Percentiles rank a stretch among this genome's conserved stretches.
These are phyloP conservation scores for Chaetomium sp. DNA, from an alignment of 2,329 filamentous ascomycete species.

Conservation along the genomic window DNA sequence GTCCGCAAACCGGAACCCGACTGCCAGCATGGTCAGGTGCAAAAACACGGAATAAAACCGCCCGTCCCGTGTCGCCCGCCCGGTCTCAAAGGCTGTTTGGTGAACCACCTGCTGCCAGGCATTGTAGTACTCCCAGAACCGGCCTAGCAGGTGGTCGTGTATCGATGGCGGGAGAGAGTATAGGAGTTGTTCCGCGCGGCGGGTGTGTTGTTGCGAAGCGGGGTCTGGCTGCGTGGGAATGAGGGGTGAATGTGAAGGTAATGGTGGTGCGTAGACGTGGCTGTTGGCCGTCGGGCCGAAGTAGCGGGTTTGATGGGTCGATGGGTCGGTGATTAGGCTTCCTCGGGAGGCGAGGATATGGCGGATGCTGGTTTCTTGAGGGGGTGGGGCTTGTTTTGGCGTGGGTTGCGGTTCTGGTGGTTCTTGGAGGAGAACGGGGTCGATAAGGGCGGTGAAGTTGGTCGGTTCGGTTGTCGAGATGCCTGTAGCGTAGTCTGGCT, in stretches of 20 bases:
- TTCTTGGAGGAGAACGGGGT: conserved; percentile 28
- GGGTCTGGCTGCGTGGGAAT: conserved; percentile 29
- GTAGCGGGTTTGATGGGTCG: conserved; percentile 44
- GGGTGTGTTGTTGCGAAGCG: conserved; percentile 31
- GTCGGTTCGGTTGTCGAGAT: conserved; percentile 19
- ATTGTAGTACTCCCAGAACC: conserved; percentile 49
- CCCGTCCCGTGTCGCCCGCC: conserved; percentile 38
- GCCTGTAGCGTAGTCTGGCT: conserved; percentile 23
- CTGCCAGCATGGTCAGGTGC: conserved; percentile 45
- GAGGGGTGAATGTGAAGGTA: conserved; percentile 24
- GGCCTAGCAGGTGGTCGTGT: conserved; percentile 45
- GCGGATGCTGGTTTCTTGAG: conserved; percentile 41
- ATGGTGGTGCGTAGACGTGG: conserved; percentile 41
- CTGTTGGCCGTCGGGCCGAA: conserved; percentile 49
- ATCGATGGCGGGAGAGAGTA: conserved; percentile 39
- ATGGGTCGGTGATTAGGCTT: conserved; percentile 45
- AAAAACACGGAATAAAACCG: conserved; percentile 48
- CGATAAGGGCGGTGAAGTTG: conserved; percentile 16
- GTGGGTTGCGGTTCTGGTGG: neutral
- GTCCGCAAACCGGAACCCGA: conserved; percentile 47
- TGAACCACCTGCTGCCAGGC: conserved; percentile 43
- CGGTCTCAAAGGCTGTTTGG: conserved; percentile 42
- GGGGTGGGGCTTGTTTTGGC: too few relatives aligned
- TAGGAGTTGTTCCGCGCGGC: conserved; percentile 43
- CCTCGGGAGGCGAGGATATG: conserved; percentile 43